Base-by-base conservation (phyloP, 306 rosid species). In the Dalbergia cochinchinensis region DNA sequence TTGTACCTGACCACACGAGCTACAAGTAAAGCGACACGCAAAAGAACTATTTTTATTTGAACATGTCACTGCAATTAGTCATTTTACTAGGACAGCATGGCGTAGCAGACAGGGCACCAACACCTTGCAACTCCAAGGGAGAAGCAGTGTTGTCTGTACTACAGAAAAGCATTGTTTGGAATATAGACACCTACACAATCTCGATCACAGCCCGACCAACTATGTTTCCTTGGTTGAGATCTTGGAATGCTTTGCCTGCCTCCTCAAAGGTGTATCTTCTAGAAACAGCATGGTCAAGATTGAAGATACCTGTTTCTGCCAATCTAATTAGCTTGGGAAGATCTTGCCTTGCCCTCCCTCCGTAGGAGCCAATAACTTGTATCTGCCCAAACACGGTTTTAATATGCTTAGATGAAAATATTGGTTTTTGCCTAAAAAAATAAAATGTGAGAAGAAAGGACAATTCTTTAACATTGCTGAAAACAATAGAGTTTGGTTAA, bases 321-420 rank as follows among this genome's bases (percentile, higher is more conserved):
- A 95, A 64, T 86, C 86, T 90, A 13, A 93, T 88, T 83, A 95
- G 18, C 86, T 92, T 93, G 1, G 99, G 99, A 75, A 95, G 99
- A 87, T 95, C 99, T 85, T 95, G 94, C 89, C 99, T 92, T 5
- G 98, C 99, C 79, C 99, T 91, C 47, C 90, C 99, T 89, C 98
- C 99, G 73, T 92, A 92, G 0, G 97, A 92, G 5, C 98, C 99
- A 77, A 94, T 90, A 41, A 94, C 83, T 91, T 94, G 83, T 82
- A 94, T 86, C 98, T 94, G 88, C 65, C 80, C 87, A 54, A 59
- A 60, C 18, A 65, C 35, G 20, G 31, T 34, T 39, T 66, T 34
- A 79, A 80, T 37, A 82, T 57, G 57, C 18, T 68, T 61, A 69
- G 42, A 62, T 42, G 31, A 26, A 54, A 19, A 65, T n/a, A 22